Percentiles rank a stretch among this genome's conserved stretches.
These are phyloP conservation scores for Jaenimonas drosophilae DNA, from an alignment of 208 protist genomes.

Conservation along the genomic window DNA sequence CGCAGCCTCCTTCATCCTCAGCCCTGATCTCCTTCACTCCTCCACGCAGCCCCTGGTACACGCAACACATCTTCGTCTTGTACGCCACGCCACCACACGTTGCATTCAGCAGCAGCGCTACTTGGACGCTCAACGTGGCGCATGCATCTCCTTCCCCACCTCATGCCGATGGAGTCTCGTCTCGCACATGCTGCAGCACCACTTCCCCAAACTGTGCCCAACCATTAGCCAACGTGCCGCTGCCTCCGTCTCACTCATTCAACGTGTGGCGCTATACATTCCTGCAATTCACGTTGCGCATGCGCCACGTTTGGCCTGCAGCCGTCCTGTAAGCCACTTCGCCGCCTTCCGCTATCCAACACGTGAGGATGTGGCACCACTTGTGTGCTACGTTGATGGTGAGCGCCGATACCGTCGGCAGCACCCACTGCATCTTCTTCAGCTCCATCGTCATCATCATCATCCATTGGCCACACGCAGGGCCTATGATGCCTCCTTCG, in stretches of 20 bases:
- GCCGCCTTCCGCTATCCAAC: slow-evolving; percentile 11
- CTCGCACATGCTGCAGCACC: background rate
- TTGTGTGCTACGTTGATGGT: slow-evolving; percentile 17
- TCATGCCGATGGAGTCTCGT: background rate
- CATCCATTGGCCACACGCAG: too few species aligned
- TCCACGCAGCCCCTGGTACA: too few species aligned
- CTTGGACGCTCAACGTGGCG: slow-evolving; percentile 1
- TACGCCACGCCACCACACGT: background rate
- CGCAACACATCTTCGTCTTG: too few species aligned
- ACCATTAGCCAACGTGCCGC: slow-evolving; percentile 21
- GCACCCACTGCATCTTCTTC: background rate
- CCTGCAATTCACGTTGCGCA: slow-evolving; percentile 20
- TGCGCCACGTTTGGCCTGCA: slow-evolving; percentile 35
- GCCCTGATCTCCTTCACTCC: too few species aligned
- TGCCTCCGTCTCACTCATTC: slow-evolving; percentile 27
- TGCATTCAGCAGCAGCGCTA: slow-evolving; percentile 11
- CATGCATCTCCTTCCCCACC: background rate
- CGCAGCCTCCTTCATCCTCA: too few species aligned
- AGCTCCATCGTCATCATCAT: too few species aligned
- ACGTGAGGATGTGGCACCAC: slow-evolving; percentile 15
- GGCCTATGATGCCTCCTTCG: slow-evolving; percentile 42
- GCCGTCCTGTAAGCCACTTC: slow-evolving; percentile 24
- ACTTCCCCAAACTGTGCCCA: slow-evolving; percentile 18
- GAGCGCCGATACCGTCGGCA: slow-evolving; percentile 1
- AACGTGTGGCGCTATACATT: slow-evolving; percentile 50